Conservation (phyloP, 805 yeast species). For the Sungouiozyma ichnusensis region DNA sequence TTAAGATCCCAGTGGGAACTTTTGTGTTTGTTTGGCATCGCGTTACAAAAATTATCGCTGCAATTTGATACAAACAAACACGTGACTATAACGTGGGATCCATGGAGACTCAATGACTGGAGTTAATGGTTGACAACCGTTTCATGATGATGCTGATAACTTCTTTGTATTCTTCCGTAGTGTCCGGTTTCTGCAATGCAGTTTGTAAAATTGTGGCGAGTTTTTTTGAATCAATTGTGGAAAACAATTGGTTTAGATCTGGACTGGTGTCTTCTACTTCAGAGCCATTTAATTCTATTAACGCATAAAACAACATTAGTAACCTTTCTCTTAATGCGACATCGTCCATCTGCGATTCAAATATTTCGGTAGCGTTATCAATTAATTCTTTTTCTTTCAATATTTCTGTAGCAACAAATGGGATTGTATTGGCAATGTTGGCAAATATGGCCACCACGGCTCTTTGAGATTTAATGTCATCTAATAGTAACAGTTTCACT, state of each 20-base stretch:
- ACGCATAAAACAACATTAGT: constrained; percentile 24
- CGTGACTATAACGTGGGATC: background rate
- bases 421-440: constrained; percentile 26
- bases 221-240: constrained; percentile 1
- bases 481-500: constrained; percentile 32
- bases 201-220: constrained; percentile 11
- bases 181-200: constrained; percentile 10
- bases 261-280: constrained; percentile 2
- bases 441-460: constrained; percentile 33
- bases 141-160: constrained; percentile 8
- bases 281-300: constrained; percentile 17
- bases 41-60: background rate
- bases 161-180: constrained; percentile 12
- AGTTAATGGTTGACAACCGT: no score
- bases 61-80: background rate
- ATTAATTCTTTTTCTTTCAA: constrained; percentile 18
- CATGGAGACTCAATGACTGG: no score
- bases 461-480: constrained; percentile 34
- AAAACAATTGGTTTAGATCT: constrained; percentile 1
- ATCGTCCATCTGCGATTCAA: constrained; percentile 24
- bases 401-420: constrained; percentile 28
- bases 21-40: constrained; percentile 20
- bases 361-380: constrained; percentile 16
- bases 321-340: constrained; percentile 26
- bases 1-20: constrained; percentile 90